These are phyloP conservation scores for Oenanthe javanica DNA, from an alignment of 140 eudicot species.

Conservation along the genomic window DNA sequence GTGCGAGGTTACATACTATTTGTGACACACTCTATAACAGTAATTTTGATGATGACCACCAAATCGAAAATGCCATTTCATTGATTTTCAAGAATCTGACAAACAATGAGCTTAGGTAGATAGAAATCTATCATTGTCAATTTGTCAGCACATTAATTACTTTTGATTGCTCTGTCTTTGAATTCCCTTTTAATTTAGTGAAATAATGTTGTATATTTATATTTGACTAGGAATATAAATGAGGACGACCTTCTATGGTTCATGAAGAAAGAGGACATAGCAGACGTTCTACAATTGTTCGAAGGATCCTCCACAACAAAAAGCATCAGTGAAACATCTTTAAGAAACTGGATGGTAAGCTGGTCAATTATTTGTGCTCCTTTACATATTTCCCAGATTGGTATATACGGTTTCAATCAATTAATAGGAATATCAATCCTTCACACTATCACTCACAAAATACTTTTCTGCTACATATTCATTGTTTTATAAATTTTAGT, in stretches of 20 bases:
- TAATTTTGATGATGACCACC: neutral
- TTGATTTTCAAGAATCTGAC: neutral
- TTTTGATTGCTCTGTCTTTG: neutral
- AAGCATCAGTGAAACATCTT: too few relatives aligned
- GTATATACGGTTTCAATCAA: too few relatives aligned
- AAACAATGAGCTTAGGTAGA: neutral
- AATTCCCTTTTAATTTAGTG: neutral
- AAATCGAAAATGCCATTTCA: neutral
- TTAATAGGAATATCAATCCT: too few relatives aligned
- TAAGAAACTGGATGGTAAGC: too few relatives aligned
- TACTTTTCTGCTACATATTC: too few relatives aligned
- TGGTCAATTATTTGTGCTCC: too few relatives aligned
- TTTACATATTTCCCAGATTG: too few relatives aligned
- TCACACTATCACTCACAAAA: too few relatives aligned
- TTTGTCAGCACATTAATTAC: neutral
- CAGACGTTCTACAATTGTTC: conserved; percentile 22
- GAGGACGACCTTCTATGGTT: conserved; percentile 25
- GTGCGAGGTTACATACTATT: neutral
- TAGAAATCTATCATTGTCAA: neutral
- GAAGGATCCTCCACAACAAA: conserved; percentile 21
- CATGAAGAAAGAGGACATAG: conserved; percentile 36
- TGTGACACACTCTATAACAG: neutral
- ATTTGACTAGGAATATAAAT: conserved; percentile 24
- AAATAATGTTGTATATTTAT: neutral
- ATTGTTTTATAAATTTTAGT: too few relatives aligned